Evolutionary conservation across 2,329 filamentous ascomycete genomes (phyloP), one percentile per base, ranked within the genome.

Genomic region (Zalaria obscura): DNA sequence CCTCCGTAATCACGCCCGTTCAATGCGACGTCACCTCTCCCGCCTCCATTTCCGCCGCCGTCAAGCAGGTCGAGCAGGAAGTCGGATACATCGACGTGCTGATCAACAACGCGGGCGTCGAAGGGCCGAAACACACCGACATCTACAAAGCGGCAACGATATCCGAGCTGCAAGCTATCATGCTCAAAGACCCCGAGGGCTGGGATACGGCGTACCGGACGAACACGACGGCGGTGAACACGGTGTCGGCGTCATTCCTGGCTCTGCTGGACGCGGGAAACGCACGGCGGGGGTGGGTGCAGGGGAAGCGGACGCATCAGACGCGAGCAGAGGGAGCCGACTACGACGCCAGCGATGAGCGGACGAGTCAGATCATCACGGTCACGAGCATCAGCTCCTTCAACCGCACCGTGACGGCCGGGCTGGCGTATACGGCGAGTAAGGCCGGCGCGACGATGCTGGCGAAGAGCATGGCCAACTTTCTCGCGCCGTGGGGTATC

Each of bases 71-170:
- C 35, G 55, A 60, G 4, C 46, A 54, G 5, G 63, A 71, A 26
- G 52, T 52, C 3, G 65, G 63, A 35, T 62, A 69, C 47, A 63
- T 74, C 43, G 69, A 75, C 49, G 61, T 73, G 25, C 56, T 73
- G 1, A 60, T 73, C 50, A 53, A 55, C 33, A 50, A 57, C 39
- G 50, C 55, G 18, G 46, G 46, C 31, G 35, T 48, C 28, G 27
- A 54, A 4, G 66, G 69, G 0, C 68, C 70, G 0, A 52, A 62
- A 39, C 63, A 59, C 31, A 56, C 48, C 4, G 57, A 58, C 32
- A 55, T 68, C 27, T 60, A 64, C 52, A 53, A 60, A 39, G 64
- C 65, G n/a, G 51, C 58, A 29, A 57, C 55, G n/a, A 63, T 73
- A 11, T 44, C 56, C 1, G 55, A 69, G 8, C 45, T 74, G 25